Evolutionary conservation across 2,329 filamentous ascomycete genomes (phyloP), one percentile per base, ranked within the genome.

Genomic region (Ophiosphaerella korrae): DNA sequence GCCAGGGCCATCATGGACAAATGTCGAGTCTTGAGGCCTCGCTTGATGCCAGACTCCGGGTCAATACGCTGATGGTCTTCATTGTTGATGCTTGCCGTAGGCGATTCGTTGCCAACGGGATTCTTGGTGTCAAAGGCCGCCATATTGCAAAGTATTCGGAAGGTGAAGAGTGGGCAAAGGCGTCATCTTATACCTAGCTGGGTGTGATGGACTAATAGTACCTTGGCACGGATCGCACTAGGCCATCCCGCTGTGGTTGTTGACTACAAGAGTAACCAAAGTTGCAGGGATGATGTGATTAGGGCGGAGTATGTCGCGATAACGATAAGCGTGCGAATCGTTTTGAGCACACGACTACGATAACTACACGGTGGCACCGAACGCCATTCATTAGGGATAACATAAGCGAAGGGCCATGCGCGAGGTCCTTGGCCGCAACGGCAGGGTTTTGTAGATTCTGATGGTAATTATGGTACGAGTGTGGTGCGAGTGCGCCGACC

Each of bases 21-120:
- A 68, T 89, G 85, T 6, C 85, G 78, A 32, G 85, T 88, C 72
- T 88, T 88, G 46, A 89, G 79, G 1, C 85, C 87, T 51, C 87
- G 82, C 75, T 85, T 88, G 60, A 89, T 85, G 29, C 88, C 84
- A 53, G 80, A 84, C 48, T 86, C 76, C 21, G 84, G 81, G 73
- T 88, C 82, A 66, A 78, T 73, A 63, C 58, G 58, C 31, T 62
- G 53, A 36, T 68, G 68, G 39, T 71, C 69, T 35, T 62, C 57
- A 49, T 70, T 61, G 42, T 49, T 47, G 50, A 58, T 57, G 42
- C 57, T 64, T 12, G 53, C 32, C 3, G 61, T 53, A 7, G 61
- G 60, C 50, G 60, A 63, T 11, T 53, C 48, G 34, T 55, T 51
- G 6, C 50, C 57, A 11, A 53, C 45, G 6, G 45, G 47, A 24